A percentile compares a stretch with the other conserved stretches of the same genome.
Evolutionary conservation across 768 basidiomycete species (phyloP).

Genomic region (Psilocybe subaeruginosa): DNA sequence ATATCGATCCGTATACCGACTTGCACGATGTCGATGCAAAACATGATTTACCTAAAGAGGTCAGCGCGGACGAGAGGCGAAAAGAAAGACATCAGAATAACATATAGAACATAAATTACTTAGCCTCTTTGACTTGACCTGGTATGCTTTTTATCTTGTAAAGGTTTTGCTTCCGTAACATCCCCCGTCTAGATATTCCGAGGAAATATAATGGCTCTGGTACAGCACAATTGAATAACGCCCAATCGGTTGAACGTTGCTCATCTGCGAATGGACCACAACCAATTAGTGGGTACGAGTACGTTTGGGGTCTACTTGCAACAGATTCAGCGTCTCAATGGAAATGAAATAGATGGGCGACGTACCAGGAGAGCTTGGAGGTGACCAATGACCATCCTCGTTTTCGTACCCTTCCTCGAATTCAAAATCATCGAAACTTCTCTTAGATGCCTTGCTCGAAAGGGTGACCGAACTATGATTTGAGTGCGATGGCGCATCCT

Average conservation of each 20-base stretch:
- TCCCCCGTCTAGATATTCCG: not conserved
- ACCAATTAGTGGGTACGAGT: conserved; percentile 35
- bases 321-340: not conserved
- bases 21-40: not conserved
- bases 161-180: not conserved
- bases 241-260: not conserved
- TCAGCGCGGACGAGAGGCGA: conserved; percentile 13
- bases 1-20: not conserved
- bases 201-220: not conserved
- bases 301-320: conserved; percentile 44
- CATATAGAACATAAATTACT: conserved; percentile 28
- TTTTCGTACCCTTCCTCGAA: conserved; percentile 35
- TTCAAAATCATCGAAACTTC: conserved; percentile 51
- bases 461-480: conserved; percentile 58
- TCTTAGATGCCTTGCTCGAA: conserved; percentile 63
- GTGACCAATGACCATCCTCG: conserved; percentile 31
- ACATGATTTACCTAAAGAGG: conserved; percentile 6
- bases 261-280: conserved; percentile 11
- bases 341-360: not conserved
- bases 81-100: conserved; percentile 7
- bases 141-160: not conserved
- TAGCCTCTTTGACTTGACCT: conserved; percentile 29
- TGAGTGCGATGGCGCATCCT: conserved; percentile 46
- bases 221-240: not conserved
- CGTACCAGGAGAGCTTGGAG: conserved; percentile 49